A percentile compares a stretch with the other conserved stretches of the same genome.
Conservation (phyloP, 2,329 filamentous ascomycete species). For the Proliferodiscus dingleyae region DNA sequence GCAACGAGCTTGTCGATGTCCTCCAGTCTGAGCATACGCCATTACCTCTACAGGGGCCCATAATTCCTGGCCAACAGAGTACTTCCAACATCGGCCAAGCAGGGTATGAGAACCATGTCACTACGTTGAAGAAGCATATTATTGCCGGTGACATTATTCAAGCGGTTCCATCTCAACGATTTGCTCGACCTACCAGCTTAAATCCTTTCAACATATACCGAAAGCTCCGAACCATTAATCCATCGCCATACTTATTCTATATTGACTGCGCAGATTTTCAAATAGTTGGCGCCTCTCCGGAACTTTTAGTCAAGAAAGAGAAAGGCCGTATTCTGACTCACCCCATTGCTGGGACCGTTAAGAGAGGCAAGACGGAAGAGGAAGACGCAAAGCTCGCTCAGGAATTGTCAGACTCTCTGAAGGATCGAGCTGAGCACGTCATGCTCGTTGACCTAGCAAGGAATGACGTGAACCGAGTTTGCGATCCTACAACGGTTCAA, state of each 20-base stretch:
- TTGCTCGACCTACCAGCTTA: slow-evolving; percentile 80
- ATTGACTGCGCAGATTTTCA: slow-evolving; percentile 89
- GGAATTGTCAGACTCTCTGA: slow-evolving; percentile 73
- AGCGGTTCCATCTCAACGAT: slow-evolving; percentile 89
- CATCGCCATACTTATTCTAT: slow-evolving; percentile 96
- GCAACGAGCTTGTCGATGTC: slow-evolving; percentile 64
- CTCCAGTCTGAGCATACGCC: slow-evolving; percentile 72
- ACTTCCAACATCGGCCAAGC: slow-evolving; percentile 84
- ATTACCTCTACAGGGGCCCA: slow-evolving; percentile 69
- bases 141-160: slow-evolving; percentile 92
- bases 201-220: slow-evolving; percentile 99
- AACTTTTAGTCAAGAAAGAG: slow-evolving; percentile 90
- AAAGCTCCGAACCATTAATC: slow-evolving; percentile 93
- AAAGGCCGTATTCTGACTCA: slow-evolving; percentile 86
- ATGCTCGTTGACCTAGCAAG: slow-evolving; percentile 96
- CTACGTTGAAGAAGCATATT: slow-evolving; percentile 83
- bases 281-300: slow-evolving; percentile 90
- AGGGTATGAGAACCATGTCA: slow-evolving; percentile 90
- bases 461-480: slow-evolving; percentile 95
- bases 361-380: slow-evolving; percentile 72
- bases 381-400: slow-evolving; percentile 78
- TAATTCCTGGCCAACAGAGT: slow-evolving; percentile 71
- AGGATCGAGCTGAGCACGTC: slow-evolving; percentile 92
- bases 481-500: slow-evolving; percentile 80
- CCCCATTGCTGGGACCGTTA: slow-evolving; percentile 93